Evolutionary conservation across 1,284 basidiomycete species (phyloP).

Genomic region (Microbotryum intermedium): DNA sequence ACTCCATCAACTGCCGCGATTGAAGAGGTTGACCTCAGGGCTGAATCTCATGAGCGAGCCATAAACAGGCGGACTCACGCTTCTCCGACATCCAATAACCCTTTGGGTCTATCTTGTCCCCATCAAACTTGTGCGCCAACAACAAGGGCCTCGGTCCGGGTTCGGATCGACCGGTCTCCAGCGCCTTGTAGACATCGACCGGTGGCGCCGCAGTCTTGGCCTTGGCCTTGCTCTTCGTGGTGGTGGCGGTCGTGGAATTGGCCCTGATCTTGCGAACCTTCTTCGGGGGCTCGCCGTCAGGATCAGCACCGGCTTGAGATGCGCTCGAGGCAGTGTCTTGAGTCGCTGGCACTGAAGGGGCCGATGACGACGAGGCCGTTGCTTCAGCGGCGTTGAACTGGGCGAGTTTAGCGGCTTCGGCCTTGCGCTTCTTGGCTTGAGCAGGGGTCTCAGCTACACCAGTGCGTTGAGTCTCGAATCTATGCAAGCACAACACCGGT

Average conservation of each 20-base stretch:
- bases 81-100: slow-evolving; percentile 64
- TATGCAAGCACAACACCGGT: too few species aligned
- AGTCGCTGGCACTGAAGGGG: too few species aligned
- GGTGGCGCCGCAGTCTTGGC: slow-evolving; percentile 7
- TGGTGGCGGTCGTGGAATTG: neutral
- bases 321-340: too few species aligned
- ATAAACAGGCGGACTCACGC: slow-evolving; percentile 47
- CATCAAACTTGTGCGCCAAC: slow-evolving; percentile 55
- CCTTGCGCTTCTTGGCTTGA: too few species aligned
- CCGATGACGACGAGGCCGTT: too few species aligned
- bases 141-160: slow-evolving; percentile 40
- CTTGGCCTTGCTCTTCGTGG: neutral
- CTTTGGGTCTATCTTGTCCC: slow-evolving; percentile 48
- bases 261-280: too few species aligned
- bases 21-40: neutral
- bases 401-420: too few species aligned
- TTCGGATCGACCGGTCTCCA: slow-evolving; percentile 24
- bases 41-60: neutral
- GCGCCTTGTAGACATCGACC: slow-evolving; percentile 10
- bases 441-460: too few species aligned
- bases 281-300: neutral
- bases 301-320: neutral
- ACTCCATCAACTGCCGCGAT: slow-evolving; percentile 37
- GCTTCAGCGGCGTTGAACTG: too few species aligned
- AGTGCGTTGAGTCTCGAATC: too few species aligned